phyloP scores from a whole-genome alignment of 2,329 filamentous ascomycete species.

The Akanthomyces lecanii region DNA sequence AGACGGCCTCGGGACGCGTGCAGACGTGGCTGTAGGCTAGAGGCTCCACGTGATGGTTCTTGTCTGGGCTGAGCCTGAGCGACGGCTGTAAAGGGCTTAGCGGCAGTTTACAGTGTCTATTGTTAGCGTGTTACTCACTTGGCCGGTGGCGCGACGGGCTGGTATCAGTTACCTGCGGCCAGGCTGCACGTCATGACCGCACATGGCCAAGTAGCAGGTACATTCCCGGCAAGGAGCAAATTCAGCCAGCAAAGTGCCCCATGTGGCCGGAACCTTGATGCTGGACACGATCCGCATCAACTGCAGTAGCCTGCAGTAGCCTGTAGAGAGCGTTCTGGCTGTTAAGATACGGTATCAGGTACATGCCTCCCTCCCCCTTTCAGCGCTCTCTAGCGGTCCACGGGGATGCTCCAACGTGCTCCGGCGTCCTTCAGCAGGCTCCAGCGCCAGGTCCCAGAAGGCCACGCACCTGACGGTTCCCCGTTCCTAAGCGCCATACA shows the following conservation, averaged over 20 bases:
- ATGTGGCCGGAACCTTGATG: not conserved
- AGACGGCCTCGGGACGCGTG: not conserved
- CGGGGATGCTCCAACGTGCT: slow-evolving; percentile 6
- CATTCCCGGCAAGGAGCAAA: not conserved
- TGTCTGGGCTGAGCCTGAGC: not conserved
- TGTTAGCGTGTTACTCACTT: not conserved
- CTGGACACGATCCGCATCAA: not conserved
- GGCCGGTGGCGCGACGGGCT: slow-evolving; percentile 2
- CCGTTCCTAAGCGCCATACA: slow-evolving; percentile 2
- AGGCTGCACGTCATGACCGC: slow-evolving; percentile 1
- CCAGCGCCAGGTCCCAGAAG: not conserved
- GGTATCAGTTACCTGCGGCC: not conserved
- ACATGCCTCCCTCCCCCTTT: not conserved
- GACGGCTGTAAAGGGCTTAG: not conserved
- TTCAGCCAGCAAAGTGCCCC: not conserved
- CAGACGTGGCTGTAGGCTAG: slow-evolving; percentile 2
- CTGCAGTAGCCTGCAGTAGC: not conserved
- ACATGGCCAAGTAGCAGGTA: not conserved
- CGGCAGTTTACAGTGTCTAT: not conserved
- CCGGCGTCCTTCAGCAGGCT: not conserved
- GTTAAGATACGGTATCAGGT: not conserved
- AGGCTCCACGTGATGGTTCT: slow-evolving; percentile 8
- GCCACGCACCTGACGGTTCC: slow-evolving; percentile 4
- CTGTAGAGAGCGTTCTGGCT: not conserved
- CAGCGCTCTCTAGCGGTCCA: slow-evolving; percentile 3